A percentile compares a stretch with the other conserved stretches of the same genome.
Conservation (phyloP, 2,329 filamentous ascomycete species). For the Pezicula rhizophila region DNA sequence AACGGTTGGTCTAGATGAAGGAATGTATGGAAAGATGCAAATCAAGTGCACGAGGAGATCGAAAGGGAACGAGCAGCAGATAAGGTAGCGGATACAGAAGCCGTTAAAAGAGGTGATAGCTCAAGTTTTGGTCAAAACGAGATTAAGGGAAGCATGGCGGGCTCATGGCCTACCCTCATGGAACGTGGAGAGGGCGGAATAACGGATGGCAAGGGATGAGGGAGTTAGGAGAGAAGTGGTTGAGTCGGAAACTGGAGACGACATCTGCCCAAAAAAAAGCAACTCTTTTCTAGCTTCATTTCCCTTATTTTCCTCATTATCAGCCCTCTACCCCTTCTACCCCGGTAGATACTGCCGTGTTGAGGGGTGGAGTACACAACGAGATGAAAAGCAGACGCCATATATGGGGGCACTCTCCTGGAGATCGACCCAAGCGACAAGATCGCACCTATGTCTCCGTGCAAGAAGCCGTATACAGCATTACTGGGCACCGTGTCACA, state of each 20-base stretch:
- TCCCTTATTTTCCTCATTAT: not conserved
- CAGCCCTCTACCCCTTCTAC: not conserved
- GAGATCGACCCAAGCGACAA: too few species aligned
- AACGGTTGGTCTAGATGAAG: not conserved
- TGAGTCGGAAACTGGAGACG: not conserved
- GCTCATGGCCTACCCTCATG: not conserved
- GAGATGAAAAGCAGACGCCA: too few species aligned
- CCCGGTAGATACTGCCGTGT: not conserved
- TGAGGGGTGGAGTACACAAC: not conserved
- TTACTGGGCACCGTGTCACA: too few species aligned
- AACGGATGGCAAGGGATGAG: not conserved
- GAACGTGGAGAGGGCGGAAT: not conserved
- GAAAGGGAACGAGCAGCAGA: not conserved
- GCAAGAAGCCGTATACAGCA: too few species aligned
- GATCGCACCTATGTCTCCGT: too few species aligned
- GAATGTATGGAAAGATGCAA: slow-evolving; percentile 5
- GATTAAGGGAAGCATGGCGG: not conserved
- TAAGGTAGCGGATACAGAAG: too few species aligned
- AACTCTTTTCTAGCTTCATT: too few species aligned
- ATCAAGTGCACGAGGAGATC: not conserved
- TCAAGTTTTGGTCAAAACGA: not conserved
- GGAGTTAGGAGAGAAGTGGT: not conserved
- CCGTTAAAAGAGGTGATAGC: not conserved
- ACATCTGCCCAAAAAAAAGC: not conserved
- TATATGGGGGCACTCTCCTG: too few species aligned